Percentiles rank a stretch among this genome's conserved stretches.
These are phyloP conservation scores for Candida dendrica DNA, from an alignment of 805 yeast species.

Conservation along the genomic window DNA sequence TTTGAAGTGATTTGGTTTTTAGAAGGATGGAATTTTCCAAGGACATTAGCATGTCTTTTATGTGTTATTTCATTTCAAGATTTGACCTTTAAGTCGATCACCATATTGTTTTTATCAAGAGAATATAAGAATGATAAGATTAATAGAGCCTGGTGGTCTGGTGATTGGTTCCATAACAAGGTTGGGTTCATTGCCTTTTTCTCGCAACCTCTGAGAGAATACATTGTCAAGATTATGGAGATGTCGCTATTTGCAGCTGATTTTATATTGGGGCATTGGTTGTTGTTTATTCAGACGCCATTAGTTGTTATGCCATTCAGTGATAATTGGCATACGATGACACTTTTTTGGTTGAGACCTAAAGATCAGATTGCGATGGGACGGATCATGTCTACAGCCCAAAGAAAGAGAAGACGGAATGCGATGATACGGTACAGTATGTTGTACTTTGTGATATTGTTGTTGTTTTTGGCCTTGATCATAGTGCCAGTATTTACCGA, in stretches of 20 bases:
- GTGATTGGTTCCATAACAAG: conserved; percentile 58
- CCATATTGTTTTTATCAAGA: conserved; percentile 45
- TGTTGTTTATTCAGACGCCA: conserved; percentile 55
- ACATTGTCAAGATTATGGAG: conserved; percentile 54
- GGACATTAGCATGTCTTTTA: conserved; percentile 55
- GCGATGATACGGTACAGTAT: conserved; percentile 38
- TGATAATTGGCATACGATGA: conserved; percentile 59
- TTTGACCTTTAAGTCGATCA: conserved; percentile 44
- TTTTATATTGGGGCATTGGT: conserved; percentile 48
- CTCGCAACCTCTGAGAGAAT: conserved; percentile 59
- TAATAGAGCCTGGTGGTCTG: conserved; percentile 76
- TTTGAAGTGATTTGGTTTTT: conserved; percentile 61
- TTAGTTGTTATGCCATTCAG: conserved; percentile 54
- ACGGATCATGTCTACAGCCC: conserved; percentile 31
- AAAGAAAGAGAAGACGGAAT: conserved; percentile 30
- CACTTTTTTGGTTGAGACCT: conserved; percentile 64
- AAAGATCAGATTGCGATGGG: conserved; percentile 26
- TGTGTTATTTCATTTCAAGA: conserved; percentile 49
- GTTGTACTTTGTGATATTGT: conserved; percentile 35
- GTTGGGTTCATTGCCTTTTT: conserved; percentile 54
- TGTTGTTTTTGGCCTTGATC: conserved; percentile 33
- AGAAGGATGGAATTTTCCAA: conserved; percentile 60
- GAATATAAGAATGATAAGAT: conserved; percentile 56
- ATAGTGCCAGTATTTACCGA: conserved; percentile 40
- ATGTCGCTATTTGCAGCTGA: conserved; percentile 65